Evolutionary conservation across 257 asterid species (phyloP).

Genomic region (Solanum corneliomulleri): DNA sequence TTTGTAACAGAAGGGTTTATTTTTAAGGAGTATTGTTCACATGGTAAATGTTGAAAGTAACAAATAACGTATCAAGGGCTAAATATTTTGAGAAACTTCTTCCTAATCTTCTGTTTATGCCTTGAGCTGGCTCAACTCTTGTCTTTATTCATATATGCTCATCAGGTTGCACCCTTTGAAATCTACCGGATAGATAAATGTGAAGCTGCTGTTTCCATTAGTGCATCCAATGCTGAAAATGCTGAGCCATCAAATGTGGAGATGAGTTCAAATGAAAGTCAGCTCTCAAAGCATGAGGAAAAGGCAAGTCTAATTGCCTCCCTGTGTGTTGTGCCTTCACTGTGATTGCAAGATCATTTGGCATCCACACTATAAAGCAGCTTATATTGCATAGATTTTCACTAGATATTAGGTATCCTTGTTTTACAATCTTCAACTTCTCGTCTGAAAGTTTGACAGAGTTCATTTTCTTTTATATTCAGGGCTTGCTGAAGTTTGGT

Average conservation of each 20-base stretch:
- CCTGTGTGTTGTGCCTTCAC: background rate
- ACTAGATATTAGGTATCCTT: background rate
- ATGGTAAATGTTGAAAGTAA: background rate
- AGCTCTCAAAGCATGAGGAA: conserved; percentile 12
- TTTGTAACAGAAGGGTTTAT: background rate
- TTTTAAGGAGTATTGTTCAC: background rate
- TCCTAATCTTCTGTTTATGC: background rate
- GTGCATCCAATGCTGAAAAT: conserved; percentile 18
- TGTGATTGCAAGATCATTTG: background rate
- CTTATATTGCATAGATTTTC: background rate
- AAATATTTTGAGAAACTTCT: background rate
- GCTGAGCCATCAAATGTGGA: conserved; percentile 34
- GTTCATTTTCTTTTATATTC: background rate
- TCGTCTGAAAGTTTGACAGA: background rate
- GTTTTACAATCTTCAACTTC: background rate
- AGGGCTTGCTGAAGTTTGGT: conserved; percentile 35
- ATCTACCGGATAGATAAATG: conserved; percentile 50
- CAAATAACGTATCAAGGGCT: background rate
- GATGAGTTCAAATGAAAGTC: conserved; percentile 21
- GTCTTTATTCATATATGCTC: background rate
- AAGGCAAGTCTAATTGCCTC: conserved; percentile 28
- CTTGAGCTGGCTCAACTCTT: background rate
- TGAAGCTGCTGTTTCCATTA: conserved; percentile 30
- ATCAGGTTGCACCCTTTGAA: conserved; percentile 74
- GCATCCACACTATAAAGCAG: background rate